Percentiles rank a stretch among this genome's conserved stretches.
Evolutionary conservation across 805 yeast species (phyloP).

Genomic region (Ogataea parapolymorpha): DNA sequence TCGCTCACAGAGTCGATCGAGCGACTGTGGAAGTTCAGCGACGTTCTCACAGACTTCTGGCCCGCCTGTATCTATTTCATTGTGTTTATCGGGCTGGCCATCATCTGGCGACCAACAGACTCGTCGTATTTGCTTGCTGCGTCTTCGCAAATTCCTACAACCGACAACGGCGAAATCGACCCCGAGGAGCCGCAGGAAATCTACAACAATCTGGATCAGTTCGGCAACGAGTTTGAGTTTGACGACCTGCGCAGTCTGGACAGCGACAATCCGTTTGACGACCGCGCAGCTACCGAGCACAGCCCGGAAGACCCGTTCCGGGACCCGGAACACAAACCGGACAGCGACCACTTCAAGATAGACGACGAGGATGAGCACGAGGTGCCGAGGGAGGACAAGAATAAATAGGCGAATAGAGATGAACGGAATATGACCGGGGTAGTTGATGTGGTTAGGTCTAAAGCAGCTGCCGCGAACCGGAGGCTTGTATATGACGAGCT

Average conservation of each 20-base stretch:
- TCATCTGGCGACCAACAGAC: conserved; percentile 97
- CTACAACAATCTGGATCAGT: conserved; percentile 30
- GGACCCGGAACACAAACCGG: conserved; percentile 26
- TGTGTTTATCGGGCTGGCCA: conserved; percentile 78
- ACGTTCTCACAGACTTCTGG: conserved; percentile 91
- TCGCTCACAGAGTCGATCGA: conserved; percentile 75
- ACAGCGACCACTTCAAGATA: conserved; percentile 29
- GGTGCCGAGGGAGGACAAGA: conserved; percentile 1
- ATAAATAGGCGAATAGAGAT: neutral
- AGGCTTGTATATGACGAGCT: no score
- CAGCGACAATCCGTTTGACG: conserved; percentile 33
- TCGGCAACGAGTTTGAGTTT: conserved; percentile 56
- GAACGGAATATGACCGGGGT: neutral
- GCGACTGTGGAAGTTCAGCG: conserved; percentile 87
- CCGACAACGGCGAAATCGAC: conserved; percentile 49
- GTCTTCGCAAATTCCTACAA: conserved; percentile 80
- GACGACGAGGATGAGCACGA: conserved; percentile 32
- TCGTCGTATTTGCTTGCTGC: conserved; percentile 93
- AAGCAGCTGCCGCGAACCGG: no score
- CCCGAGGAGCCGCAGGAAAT: conserved; percentile 24
- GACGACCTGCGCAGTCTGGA: conserved; percentile 55
- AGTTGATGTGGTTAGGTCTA: neutral
- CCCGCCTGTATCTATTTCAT: conserved; percentile 83
- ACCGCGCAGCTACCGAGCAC: conserved; percentile 11
- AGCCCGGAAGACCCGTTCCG: conserved; percentile 30